A percentile compares a stretch with the other conserved stretches of the same genome.
phyloP scores from a whole-genome alignment of 192 early-diverging fungal species.

The Chytriomyces sp. region DNA sequence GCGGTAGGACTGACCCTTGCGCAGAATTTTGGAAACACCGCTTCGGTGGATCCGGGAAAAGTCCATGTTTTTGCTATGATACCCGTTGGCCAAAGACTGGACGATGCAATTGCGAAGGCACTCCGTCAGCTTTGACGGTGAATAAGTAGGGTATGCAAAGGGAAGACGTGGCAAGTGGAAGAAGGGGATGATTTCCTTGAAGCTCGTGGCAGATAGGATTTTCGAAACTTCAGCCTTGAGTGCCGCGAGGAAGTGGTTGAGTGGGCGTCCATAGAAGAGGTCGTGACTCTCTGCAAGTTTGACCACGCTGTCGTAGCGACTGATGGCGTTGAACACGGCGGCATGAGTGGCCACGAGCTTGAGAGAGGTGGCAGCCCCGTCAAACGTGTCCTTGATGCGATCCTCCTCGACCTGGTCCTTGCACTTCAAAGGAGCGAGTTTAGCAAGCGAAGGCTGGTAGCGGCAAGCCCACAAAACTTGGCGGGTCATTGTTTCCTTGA shows the following conservation, averaged over 20 bases:
- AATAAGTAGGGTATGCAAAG: slow-evolving; percentile 5
- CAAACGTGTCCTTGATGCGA: slow-evolving; percentile 20
- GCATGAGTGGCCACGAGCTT: slow-evolving; percentile 22
- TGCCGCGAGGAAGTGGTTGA: slow-evolving; percentile 16
- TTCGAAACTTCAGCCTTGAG: slow-evolving; percentile 18
- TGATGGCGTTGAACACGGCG: slow-evolving; percentile 18
- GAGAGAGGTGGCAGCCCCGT: slow-evolving; percentile 2
- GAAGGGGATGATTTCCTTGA: slow-evolving; percentile 18
- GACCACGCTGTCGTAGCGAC: background rate
- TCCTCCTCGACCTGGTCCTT: background rate
- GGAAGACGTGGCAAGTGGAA: slow-evolving; percentile 14
- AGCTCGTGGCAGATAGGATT: background rate
- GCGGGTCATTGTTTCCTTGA: slow-evolving; percentile 25
- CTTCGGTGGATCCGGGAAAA: slow-evolving; percentile 33
- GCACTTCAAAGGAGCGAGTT: background rate
- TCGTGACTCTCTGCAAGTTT: slow-evolving; percentile 21
- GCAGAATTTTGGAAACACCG: slow-evolving; percentile 40
- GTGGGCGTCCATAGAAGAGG: slow-evolving; percentile 32
- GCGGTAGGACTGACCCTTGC: slow-evolving; percentile 35
- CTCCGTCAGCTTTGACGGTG: slow-evolving; percentile 23
- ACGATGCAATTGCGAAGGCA: slow-evolving; percentile 13
- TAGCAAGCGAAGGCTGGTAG: slow-evolving; percentile 25
- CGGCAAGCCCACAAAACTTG: slow-evolving; percentile 32
- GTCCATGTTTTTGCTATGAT: slow-evolving; percentile 38
- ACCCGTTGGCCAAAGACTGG: slow-evolving; percentile 34